Evolutionary conservation across 2,329 filamentous ascomycete genomes (phyloP).

Genomic region (Bipolaris victoriae): DNA sequence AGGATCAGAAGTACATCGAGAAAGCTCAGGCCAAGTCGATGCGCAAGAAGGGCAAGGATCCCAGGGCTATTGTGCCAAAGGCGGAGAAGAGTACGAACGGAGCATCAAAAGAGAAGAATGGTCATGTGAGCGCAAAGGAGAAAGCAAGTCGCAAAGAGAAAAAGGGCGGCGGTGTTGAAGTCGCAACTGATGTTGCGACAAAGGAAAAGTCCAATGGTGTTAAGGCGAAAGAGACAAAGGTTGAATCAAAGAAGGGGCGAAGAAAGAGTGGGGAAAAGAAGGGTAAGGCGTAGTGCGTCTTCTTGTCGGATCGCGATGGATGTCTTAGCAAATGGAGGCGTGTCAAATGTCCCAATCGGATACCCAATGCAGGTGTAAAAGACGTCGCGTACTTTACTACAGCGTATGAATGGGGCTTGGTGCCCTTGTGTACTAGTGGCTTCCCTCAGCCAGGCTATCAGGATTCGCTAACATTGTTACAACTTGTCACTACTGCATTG

Average conservation of each 20-base stretch:
- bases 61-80: conserved; percentile 46
- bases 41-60: conserved; percentile 57
- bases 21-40: conserved; percentile 51
- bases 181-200: conserved; percentile 8
- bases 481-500: background rate
- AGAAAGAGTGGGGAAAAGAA: conserved; percentile 33
- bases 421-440: background rate
- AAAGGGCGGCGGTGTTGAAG: conserved; percentile 15
- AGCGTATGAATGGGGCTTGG: background rate
- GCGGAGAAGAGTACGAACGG: conserved; percentile 24
- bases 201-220: conserved; percentile 8
- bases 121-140: conserved; percentile 13
- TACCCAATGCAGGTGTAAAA: conserved; percentile 3
- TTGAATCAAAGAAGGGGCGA: conserved; percentile 23
- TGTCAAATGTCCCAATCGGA: background rate
- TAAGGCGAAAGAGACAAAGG: conserved; percentile 20
- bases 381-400: background rate
- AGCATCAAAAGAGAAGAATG: conserved; percentile 10
- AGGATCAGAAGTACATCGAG: conserved; percentile 57
- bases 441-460: background rate
- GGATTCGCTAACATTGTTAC: background rate
- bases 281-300: conserved; percentile 21
- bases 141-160: conserved; percentile 19
- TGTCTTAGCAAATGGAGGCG: background rate
- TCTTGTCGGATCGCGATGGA: background rate